Conservation (phyloP, 495 filamentous ascomycete genomes). For the Thozetella sp. region DNA sequence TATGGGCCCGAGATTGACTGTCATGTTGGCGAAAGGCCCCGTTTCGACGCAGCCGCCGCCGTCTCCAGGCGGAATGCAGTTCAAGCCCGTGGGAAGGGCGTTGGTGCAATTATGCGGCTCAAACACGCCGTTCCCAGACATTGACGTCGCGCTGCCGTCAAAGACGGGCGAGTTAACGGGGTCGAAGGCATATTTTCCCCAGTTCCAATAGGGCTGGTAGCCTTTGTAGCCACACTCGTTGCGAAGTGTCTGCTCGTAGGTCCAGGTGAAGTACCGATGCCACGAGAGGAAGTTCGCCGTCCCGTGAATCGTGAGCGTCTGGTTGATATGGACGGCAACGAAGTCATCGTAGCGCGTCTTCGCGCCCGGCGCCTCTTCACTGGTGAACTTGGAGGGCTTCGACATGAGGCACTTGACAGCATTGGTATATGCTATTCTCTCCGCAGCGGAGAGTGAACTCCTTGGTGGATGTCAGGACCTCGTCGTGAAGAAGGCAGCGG, state of each 20-base stretch:
- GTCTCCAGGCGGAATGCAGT: conserved; percentile 41
- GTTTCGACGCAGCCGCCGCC: conserved; percentile 64
- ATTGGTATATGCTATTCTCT: conserved; percentile 57
- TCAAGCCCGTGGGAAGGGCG: conserved; percentile 17
- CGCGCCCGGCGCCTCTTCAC: conserved; percentile 16
- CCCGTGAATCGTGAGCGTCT: conserved; percentile 61
- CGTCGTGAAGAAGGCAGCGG: neutral
- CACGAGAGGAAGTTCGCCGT: conserved; percentile 66
- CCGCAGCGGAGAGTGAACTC: conserved; percentile 36
- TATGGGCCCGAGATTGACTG: conserved; percentile 48
- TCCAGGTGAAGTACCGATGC: conserved; percentile 66
- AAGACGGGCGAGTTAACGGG: conserved; percentile 55
- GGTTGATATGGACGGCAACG: conserved; percentile 65
- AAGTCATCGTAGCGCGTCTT: conserved; percentile 60
- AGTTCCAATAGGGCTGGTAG: conserved; percentile 58
- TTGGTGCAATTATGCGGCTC: neutral
- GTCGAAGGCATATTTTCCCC: conserved; percentile 45
- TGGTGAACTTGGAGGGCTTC: conserved; percentile 39
- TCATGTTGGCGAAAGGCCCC: conserved; percentile 55
- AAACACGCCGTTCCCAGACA: conserved; percentile 57
- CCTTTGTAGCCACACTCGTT: conserved; percentile 69
- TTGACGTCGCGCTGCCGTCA: conserved; percentile 52
- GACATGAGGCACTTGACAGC: conserved; percentile 61
- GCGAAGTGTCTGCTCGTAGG: conserved; percentile 61
- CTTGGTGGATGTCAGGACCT: conserved; percentile 28